Conservation (phyloP, 176 grass and related monocot species). For the Saccharum spontaneum region DNA sequence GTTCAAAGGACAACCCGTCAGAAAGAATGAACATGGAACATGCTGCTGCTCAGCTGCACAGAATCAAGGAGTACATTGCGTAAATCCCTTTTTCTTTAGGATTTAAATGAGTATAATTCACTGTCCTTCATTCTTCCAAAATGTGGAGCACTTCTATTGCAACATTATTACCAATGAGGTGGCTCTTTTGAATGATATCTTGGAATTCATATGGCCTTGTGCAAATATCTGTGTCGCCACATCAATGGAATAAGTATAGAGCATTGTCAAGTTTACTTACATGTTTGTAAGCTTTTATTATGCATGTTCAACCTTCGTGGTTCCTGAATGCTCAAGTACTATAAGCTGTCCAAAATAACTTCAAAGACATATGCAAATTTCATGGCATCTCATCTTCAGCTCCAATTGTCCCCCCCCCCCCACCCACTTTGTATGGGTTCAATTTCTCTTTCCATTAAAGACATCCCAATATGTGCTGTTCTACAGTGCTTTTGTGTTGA, state of each 20-base stretch:
- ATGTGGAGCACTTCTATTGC: background rate
- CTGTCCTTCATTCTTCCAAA: background rate
- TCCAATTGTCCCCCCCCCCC: background rate
- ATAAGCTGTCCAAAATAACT: background rate
- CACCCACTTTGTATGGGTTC: background rate
- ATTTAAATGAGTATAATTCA: background rate
- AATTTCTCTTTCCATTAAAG: background rate
- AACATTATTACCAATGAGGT: background rate
- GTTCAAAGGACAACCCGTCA: constrained; percentile 20
- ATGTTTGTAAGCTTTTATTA: no score
- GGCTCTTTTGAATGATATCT: background rate
- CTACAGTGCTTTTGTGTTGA: background rate
- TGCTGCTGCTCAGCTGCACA: constrained; percentile 19
- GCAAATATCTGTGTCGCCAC: no score
- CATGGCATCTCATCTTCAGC: background rate
- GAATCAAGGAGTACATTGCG: background rate
- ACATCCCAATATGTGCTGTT: background rate
- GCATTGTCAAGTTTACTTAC: no score
- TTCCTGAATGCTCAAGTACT: background rate
- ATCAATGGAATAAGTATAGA: no score
- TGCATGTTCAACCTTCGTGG: background rate
- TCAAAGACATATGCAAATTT: background rate
- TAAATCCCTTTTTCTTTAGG: background rate
- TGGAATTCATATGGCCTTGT: background rate
- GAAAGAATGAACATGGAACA: constrained; percentile 38